phyloP scores from a whole-genome alignment of 2,329 filamentous ascomycete genomes.

The Diaporthe sp. region DNA sequence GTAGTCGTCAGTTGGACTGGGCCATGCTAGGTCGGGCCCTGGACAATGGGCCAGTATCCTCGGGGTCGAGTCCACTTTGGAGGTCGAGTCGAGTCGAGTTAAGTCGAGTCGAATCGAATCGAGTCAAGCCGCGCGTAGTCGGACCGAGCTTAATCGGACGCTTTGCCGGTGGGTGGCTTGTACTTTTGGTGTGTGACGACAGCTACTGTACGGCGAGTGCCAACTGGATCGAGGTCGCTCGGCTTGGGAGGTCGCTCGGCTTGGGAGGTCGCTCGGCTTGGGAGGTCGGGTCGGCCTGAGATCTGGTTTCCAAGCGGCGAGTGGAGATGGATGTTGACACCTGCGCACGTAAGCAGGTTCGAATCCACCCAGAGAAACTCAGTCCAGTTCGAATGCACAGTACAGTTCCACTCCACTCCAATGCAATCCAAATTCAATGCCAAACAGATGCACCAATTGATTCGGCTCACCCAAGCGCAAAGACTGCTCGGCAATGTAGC shows the following conservation, averaged over 20 bases:
- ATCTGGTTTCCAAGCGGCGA: constrained; percentile 20
- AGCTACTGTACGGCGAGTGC: neutral
- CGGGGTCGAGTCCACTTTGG: neutral
- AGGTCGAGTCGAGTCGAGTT: neutral
- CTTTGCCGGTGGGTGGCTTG: neutral
- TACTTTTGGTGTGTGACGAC: neutral
- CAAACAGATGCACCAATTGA: neutral
- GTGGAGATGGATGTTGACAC: neutral
- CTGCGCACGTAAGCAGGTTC: constrained; percentile 18
- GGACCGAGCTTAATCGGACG: constrained; percentile 7
- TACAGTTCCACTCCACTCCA: neutral
- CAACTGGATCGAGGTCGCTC: neutral
- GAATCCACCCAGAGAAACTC: neutral
- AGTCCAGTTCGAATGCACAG: neutral
- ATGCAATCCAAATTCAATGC: no score
- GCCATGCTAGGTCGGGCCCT: neutral
- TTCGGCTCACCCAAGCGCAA: neutral
- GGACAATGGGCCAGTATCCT: neutral
- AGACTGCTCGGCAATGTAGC: neutral
- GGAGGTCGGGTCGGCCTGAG: constrained; percentile 11
- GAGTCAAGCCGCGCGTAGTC: neutral
- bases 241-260: no score
- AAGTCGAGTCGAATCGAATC: neutral
- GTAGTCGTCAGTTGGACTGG: neutral
- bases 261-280: neutral